Conservation (phyloP, 495 filamentous ascomycete species). For the Penicillium bialowiezense region DNA sequence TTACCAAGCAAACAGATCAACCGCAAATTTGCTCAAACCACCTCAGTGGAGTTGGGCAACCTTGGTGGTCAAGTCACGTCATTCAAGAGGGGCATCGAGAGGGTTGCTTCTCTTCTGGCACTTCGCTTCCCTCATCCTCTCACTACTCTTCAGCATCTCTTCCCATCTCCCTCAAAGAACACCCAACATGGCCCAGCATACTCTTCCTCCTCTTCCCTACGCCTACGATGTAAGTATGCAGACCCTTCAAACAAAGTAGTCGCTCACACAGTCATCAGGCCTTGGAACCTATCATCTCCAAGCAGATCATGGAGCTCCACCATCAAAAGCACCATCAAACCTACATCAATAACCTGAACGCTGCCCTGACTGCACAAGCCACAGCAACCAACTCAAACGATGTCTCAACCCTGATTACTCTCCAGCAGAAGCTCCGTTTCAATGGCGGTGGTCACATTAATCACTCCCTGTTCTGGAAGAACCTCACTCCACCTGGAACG, state of each 20-base stretch:
- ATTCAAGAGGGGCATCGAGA: constrained; percentile 4
- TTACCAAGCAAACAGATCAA: no score
- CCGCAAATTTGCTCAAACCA: constrained; percentile 10
- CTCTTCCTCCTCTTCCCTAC: constrained; percentile 43
- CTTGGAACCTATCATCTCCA: constrained; percentile 90
- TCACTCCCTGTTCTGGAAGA: constrained; percentile 91
- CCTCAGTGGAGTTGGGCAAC: constrained; percentile 6
- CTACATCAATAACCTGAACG: constrained; percentile 64
- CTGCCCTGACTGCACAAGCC: constrained; percentile 46
- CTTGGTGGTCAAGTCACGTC: constrained; percentile 11
- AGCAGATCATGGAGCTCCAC: constrained; percentile 94
- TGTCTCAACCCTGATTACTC: constrained; percentile 61
- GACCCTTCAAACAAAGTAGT: background rate
- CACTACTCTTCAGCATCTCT: background rate
- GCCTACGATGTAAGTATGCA: constrained; percentile 37
- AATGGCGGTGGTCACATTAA: constrained; percentile 93
- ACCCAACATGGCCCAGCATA: constrained; percentile 19
- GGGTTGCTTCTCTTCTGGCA: background rate
- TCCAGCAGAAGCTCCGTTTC: constrained; percentile 89
- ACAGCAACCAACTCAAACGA: constrained; percentile 43
- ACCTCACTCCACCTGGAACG: constrained; percentile 65
- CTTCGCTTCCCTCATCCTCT: background rate
- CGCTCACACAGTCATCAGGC: constrained; percentile 40
- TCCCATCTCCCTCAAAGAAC: background rate
- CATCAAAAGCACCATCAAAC: constrained; percentile 65